Evolutionary conservation across 2,329 filamentous ascomycete genomes (phyloP), one percentile per base, ranked within the genome.

Genomic region (Exophiala dermatitidis): DNA sequence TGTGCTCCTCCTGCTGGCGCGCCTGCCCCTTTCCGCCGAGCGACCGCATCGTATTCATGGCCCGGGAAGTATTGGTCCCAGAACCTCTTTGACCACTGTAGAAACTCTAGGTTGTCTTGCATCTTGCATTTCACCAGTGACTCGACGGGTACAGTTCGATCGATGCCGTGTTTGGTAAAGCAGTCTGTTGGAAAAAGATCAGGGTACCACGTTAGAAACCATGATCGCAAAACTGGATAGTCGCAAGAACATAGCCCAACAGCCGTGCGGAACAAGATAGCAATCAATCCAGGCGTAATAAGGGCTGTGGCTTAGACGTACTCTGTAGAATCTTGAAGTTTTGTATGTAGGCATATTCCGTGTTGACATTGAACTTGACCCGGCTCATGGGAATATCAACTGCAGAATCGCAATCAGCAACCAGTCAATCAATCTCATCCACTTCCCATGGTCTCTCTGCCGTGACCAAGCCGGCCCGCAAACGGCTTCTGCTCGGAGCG

Each of bases 21-120:
- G 33, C 81, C 80, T 49, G 82, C 82, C 32, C 83, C 90, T 74
- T 95, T 95, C 70, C 93, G 82, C 67, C 93, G 83, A 51, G 79
- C 77, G 29, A 95, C 80, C 7, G 93, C 89, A 69, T 98, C 93
- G 76, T 98, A 98, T 61, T 97, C 93, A 65, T 93, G 90, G 55
- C 93, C 93, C 5, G 93, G 93, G 73, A 88, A 98, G 78, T 96
- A 90, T 69, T 96, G 88, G 67, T 98, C 93, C 93, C 93, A 98
- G 77, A 90, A 96, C 64, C 81, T 79, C 81, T 98, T 98, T 55
- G 85, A 85, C 86, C 90, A 98, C 75, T 98, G 93, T 57, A 98
- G 78, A 71, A 98, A 98, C 69, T 97, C 93, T 65, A 98, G 86
- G 76, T 98, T 98, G 73, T 98, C 93, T 79, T 98, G 93, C 91